Conservation (phyloP, 805 yeast genomes). For the Candida oleophila region DNA sequence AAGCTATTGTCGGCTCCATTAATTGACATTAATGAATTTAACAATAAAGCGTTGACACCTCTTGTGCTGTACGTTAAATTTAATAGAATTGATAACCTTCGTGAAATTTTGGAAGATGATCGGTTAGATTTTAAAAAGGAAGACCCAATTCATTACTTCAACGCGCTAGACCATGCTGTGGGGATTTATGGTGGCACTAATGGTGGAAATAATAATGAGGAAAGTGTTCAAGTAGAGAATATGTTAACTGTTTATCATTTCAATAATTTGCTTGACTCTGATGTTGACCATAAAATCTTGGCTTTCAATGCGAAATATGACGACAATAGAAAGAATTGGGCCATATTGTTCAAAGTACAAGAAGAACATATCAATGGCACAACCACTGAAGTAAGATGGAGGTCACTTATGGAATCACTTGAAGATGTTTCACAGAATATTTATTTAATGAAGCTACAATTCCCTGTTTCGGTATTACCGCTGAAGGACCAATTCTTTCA, state of each 20-base stretch:
- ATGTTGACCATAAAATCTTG: conserved; percentile 14
- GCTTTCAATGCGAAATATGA: conserved; percentile 39
- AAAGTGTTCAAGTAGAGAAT: conserved; percentile 17
- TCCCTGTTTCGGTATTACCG: conserved; percentile 20
- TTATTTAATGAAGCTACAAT: conserved; percentile 19
- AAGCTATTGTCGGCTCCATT: conserved; percentile 21
- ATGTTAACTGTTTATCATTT: conserved; percentile 20
- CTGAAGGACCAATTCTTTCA: conserved; percentile 18
- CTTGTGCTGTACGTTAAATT: conserved; percentile 69
- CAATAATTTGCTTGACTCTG: conserved; percentile 15
- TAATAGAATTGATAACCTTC: conserved; percentile 60
- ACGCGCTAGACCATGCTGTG: conserved; percentile 32
- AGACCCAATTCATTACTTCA: conserved; percentile 32
- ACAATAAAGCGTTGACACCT: conserved; percentile 63
- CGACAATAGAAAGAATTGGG: conserved; percentile 30
- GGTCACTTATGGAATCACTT: neutral
- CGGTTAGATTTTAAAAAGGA: conserved; percentile 41
- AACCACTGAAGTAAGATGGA: neutral
- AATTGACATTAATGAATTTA: conserved; percentile 55
- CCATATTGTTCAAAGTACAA: conserved; percentile 19
- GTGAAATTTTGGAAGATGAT: conserved; percentile 46
- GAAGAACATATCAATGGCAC: too few relatives aligned
- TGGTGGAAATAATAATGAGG: neutral
- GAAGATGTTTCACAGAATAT: conserved; percentile 17
- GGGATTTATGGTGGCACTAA: neutral